Percentiles rank a stretch among this genome's conserved stretches.
Conservation (phyloP, 192 early-diverging fungal genomes). For the Coemansia sp. region DNA sequence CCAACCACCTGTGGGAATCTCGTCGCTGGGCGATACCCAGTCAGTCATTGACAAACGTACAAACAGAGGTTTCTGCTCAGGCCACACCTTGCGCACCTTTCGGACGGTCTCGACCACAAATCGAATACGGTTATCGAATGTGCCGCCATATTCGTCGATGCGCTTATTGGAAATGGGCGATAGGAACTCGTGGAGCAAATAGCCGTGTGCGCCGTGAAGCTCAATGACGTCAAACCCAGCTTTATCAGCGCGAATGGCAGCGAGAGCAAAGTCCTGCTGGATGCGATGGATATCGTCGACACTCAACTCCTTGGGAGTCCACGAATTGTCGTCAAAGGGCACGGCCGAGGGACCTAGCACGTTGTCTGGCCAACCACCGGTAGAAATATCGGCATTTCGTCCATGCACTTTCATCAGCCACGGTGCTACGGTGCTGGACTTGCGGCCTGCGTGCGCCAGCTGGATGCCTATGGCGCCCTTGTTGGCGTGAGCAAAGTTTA, state of each 20-base stretch:
- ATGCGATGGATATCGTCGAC: constrained; percentile 67
- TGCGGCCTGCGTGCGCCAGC: constrained; percentile 84
- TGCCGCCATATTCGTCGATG: constrained; percentile 91
- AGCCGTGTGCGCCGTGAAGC: constrained; percentile 91
- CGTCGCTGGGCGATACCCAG: constrained; percentile 44
- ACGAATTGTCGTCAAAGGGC: constrained; percentile 38
- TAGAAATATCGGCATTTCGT: constrained; percentile 10
- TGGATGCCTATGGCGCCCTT: constrained; percentile 70
- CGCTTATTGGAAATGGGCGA: constrained; percentile 80
- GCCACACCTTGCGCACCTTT: constrained; percentile 71
- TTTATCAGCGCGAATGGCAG: constrained; percentile 67
- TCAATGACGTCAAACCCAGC: constrained; percentile 92
- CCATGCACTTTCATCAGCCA: not conserved
- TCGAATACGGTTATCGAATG: constrained; percentile 82
- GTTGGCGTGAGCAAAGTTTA: constrained; percentile 62
- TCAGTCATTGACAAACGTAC: constrained; percentile 80
- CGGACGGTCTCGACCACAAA: constrained; percentile 70
- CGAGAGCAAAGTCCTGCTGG: constrained; percentile 61
- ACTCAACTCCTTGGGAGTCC: constrained; percentile 56
- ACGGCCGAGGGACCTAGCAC: constrained; percentile 67
- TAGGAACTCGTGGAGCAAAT: constrained; percentile 79
- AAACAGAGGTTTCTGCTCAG: constrained; percentile 79
- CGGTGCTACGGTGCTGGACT: constrained; percentile 51
- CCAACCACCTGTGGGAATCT: constrained; percentile 58
- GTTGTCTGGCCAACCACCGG: constrained; percentile 72